Evolutionary conservation across 176 grass and related monocot genomes (phyloP), one percentile per base, ranked within the genome.

Genomic region (Ananas comosus): DNA sequence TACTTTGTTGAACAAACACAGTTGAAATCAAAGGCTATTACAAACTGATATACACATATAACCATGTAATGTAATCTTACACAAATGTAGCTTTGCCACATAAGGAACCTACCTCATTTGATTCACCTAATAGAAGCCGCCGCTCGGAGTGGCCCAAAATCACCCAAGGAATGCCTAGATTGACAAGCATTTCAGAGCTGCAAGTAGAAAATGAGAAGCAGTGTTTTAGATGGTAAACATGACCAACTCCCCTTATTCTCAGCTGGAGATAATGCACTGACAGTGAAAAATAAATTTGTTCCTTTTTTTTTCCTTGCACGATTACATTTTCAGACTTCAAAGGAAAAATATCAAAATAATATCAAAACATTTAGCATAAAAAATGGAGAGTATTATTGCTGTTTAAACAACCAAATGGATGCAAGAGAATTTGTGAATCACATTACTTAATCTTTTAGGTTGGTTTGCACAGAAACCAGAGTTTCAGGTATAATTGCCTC

Each of bases 121-220:
- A 91, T 89, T 96, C 92, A 7, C 67, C 42, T 63, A 96, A 54
- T 51, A 96, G 74, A n/a, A 68, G 65, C 71, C 92, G 87, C 70
- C 92, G 65, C 76, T 96, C 92, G 66, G 92, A 96, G 50, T 96
- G 92, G 49, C 88, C 88, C 70, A 96, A 73, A 81, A 96, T 96
- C 71, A 89, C 86, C 83, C 86, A 96, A 18, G 88, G 88, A 65
- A 92, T 80, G 66, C 79, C 81, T 73, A 92, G 83, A 74, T 92
- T 89, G 19, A 87, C 64, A 69, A 92, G 79, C 79, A 96, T 96
- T 68, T 90, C 93, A 59, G 72, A 83, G 61, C 85, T 87, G 85
- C 65, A 85, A 63, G 51, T 42, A 52, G 14, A 78, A 49, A 19
- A 74, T 14, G 52, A 29, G 51, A 70, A 49, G 28, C 16, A 61